Conservation (phyloP, 2,329 filamentous ascomycete species). For the Apiospora marii region DNA sequence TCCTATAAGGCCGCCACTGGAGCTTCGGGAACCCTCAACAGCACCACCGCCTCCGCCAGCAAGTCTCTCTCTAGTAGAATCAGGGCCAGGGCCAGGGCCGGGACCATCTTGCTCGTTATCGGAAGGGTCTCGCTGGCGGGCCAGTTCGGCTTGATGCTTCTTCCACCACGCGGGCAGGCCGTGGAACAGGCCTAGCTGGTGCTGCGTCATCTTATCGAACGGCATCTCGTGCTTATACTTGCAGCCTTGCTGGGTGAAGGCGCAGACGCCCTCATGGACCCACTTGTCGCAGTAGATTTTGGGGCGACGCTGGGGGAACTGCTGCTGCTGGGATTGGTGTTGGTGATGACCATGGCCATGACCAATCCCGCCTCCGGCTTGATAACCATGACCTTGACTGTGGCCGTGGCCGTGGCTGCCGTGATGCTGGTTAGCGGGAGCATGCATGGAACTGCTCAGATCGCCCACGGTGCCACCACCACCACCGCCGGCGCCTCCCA, state of each 20-base stretch:
- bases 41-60: not conserved
- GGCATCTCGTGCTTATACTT: constrained; percentile 94
- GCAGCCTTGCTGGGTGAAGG: constrained; percentile 86
- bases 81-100: not conserved
- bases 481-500: not conserved
- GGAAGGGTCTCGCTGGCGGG: constrained; percentile 38
- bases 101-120: constrained; percentile 1
- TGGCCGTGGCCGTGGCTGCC: not conserved
- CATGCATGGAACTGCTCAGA: constrained; percentile 13
- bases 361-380: not conserved
- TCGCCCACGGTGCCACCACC: not conserved
- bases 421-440: not conserved
- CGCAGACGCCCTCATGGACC: constrained; percentile 86
- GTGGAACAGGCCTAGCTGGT: constrained; percentile 74
- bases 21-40: not conserved
- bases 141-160: constrained; percentile 58
- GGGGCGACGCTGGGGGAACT: constrained; percentile 36
- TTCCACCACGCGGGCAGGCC: constrained; percentile 69
- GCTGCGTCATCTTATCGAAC: constrained; percentile 68
- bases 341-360: not conserved
- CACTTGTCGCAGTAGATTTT: constrained; percentile 91
- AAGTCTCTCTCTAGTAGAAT: not conserved
- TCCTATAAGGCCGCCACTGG: not conserved
- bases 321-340: constrained; percentile 13
- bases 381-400: not conserved